Percentiles rank a stretch among this genome's conserved stretches.
Conservation (phyloP, 352 stramenopile species). For the Phytophthora hybrid region DNA sequence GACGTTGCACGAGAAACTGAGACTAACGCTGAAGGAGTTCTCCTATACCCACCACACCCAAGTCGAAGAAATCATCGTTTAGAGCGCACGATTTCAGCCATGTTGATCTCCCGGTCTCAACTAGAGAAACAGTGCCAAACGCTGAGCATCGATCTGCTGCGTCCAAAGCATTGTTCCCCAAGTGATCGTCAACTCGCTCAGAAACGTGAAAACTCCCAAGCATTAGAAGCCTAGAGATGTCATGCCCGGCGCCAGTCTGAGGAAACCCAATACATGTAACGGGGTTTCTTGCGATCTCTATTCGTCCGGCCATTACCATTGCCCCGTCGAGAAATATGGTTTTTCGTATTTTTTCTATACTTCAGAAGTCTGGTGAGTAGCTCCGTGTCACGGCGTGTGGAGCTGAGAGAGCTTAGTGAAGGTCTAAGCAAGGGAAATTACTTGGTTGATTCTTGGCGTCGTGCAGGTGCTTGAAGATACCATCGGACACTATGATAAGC, state of each 20-base stretch:
- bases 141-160: not conserved
- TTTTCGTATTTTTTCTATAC: not conserved
- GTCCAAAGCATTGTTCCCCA: not conserved
- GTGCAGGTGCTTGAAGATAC: too few species aligned
- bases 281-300: too few species aligned
- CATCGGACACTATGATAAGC: too few species aligned
- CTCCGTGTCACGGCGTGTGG: too few species aligned
- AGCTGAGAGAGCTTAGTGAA: too few species aligned
- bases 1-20: not conserved
- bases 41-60: not conserved
- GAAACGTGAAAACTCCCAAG: not conserved
- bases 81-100: not conserved
- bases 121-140: slow-evolving; percentile 3
- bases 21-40: not conserved
- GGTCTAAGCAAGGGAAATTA: too few species aligned
- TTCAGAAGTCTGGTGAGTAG: too few species aligned
- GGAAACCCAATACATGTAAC: not conserved
- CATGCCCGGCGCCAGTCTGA: not conserved
- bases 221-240: not conserved
- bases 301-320: too few species aligned
- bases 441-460: too few species aligned
- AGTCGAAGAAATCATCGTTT: not conserved
- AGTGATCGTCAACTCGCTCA: not conserved
- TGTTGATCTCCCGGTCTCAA: not conserved
- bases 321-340: not conserved